Evolutionary conservation across 768 basidiomycete species (phyloP), one percentile per base, ranked within the genome.

Genomic region (Termitomyces sp.): DNA sequence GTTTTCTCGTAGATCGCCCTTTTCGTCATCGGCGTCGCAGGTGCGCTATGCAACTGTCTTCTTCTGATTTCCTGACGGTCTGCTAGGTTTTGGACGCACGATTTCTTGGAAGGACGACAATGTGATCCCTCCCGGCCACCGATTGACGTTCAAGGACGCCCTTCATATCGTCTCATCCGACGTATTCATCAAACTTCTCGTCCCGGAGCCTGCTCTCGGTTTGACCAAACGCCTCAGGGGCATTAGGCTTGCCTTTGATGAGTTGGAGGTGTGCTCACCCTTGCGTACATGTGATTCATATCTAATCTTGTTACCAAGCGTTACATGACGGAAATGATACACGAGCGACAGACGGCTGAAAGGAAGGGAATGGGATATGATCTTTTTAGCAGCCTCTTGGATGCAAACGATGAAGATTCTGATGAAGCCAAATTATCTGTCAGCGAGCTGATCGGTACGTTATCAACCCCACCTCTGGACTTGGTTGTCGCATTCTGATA

Each of bases 241-340:
- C 24, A 62, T 72, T 7, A 64, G 66, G 28, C 56, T 69, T 42
- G 79, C 77, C 7, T 80, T 77, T 49, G 65, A 72, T 7, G 81
- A 83, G 64, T 51, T 83, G 13, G 63, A 72, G 57, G 81, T 81
- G 52, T 24, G 68, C 60, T 33, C 33, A 15, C 26, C 12, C 26
- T n/a, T n/a, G n/a, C 12, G 10, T 36, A 24, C 36, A 24, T 20
- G 31, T 62, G 1, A 29, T 37, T 28, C 22, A 37, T 31, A 46
- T 1, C 37, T 29, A 50, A 36, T 16, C 5, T 41, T 48, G 26
- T 49, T 22, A 39, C 24, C 44, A 31, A 80, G 77, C 60, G 15
- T 45, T 82, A 81, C 57, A 77, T 84, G 74, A 57, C 64, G 3
- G 81, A 83, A 63, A 84, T 84, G 81, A 81, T 84, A 46, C 64